phyloP scores from a whole-genome alignment of 106 monocot genomes.

The Ottelia alismoides region DNA sequence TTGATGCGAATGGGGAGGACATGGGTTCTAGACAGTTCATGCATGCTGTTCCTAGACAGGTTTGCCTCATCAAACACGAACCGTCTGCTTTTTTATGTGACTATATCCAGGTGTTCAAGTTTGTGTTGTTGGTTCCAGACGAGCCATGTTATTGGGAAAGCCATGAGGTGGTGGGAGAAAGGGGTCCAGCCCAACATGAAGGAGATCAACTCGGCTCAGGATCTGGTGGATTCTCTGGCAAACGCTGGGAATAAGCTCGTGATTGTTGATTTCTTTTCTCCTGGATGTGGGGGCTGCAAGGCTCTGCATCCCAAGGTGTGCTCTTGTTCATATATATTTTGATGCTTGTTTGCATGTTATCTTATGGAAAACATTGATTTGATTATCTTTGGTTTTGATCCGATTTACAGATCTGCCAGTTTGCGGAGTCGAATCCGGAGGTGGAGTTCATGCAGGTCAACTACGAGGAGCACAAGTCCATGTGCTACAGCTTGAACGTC shows the following conservation, averaged over 20 bases:
- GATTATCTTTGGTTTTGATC: no score
- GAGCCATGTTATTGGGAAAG: constrained; percentile 35
- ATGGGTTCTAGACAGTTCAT: no score
- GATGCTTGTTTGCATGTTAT: no score
- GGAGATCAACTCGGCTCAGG: constrained; percentile 65
- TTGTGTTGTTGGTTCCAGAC: constrained; percentile 33
- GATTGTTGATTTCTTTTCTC: constrained; percentile 86
- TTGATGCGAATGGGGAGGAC: no score
- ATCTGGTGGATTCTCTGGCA: constrained; percentile 59
- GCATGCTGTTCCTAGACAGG: no score
- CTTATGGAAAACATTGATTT: no score
- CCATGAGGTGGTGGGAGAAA: constrained; percentile 86
- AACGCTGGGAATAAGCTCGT: constrained; percentile 60
- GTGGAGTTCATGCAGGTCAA: constrained; percentile 77
- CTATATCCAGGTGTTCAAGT: no score
- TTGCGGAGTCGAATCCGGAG: constrained; percentile 78
- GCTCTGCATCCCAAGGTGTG: constrained; percentile 76
- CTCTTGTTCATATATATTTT: neutral
- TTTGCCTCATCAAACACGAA: no score
- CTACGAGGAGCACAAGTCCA: constrained; percentile 84
- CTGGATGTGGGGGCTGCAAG: constrained; percentile 82
- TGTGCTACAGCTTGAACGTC: constrained; percentile 84
- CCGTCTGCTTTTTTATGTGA: no score
- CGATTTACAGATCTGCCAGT: constrained; percentile 62
- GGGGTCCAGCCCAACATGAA: constrained; percentile 83